Evolutionary conservation across 768 basidiomycete genomes (phyloP).

Genomic region (Roridomyces roridus): DNA sequence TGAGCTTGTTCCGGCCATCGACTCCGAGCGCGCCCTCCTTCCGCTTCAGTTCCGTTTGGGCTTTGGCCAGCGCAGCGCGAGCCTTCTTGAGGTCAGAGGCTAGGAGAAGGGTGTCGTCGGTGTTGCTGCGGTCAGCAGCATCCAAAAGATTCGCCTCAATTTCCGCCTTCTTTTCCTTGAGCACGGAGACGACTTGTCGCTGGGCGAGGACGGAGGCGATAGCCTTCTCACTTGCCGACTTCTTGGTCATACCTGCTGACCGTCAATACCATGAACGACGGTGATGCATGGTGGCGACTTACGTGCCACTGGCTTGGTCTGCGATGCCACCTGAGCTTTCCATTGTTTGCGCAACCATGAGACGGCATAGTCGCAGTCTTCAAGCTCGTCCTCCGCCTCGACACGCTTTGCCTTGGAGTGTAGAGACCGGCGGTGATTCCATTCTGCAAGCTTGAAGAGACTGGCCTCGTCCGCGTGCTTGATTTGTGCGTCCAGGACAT

Average conservation of each 20-base stretch:
- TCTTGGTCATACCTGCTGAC: neutral
- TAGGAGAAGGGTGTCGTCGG: neutral
- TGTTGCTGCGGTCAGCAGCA: neutral
- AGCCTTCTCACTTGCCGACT: neutral
- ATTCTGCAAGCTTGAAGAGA: slow-evolving; percentile 36
- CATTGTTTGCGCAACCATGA: slow-evolving; percentile 36
- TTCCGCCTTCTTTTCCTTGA: neutral
- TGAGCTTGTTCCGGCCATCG: slow-evolving; percentile 8
- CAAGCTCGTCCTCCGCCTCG: slow-evolving; percentile 25
- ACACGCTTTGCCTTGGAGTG: slow-evolving; percentile 19
- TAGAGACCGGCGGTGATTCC: slow-evolving; percentile 30
- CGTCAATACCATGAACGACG: too few relatives aligned
- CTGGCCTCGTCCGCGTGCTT: slow-evolving; percentile 29
- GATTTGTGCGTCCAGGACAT: slow-evolving; percentile 31
- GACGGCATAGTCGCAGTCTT: slow-evolving; percentile 15
- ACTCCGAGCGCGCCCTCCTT: slow-evolving; percentile 8
- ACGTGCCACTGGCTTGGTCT: slow-evolving; percentile 20
- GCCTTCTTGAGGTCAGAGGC: neutral
- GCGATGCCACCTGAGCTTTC: slow-evolving; percentile 35
- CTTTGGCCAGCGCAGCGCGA: neutral
- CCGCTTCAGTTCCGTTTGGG: neutral
- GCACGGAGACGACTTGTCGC: neutral
- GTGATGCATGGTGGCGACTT: neutral
- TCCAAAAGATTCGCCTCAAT: neutral
- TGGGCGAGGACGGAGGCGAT: neutral